Evolutionary conservation across 108 stramenopile species (phyloP).

Genomic region (Skeletonema potamos): DNA sequence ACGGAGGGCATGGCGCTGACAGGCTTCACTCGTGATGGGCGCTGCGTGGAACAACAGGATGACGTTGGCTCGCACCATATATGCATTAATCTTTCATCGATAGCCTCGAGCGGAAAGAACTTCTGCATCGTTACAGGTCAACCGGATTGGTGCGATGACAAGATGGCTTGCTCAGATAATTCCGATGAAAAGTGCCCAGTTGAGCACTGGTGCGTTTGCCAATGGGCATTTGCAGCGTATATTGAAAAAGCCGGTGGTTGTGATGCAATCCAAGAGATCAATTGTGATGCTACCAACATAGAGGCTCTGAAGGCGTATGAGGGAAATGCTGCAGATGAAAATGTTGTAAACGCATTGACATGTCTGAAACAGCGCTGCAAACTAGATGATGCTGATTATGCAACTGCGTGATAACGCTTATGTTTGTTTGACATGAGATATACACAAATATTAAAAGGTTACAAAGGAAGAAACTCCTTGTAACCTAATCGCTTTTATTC

Average conservation of each 20-base stretch:
- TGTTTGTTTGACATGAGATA: no score
- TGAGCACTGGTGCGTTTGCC: constrained; percentile 64
- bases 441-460: background rate
- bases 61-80: constrained; percentile 63
- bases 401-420: background rate
- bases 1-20: constrained; percentile 51
- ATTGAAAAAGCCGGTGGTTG: constrained; percentile 66
- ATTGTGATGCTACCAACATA: constrained; percentile 59
- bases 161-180: constrained; percentile 55
- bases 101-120: constrained; percentile 30
- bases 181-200: constrained; percentile 22
- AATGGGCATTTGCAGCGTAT: constrained; percentile 72
- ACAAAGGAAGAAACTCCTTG: background rate
- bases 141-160: constrained; percentile 50
- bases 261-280: constrained; percentile 58
- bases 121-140: constrained; percentile 68
- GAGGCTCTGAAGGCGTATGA: constrained; percentile 55
- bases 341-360: constrained; percentile 9
- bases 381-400: background rate
- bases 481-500: background rate
- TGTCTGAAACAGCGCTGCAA: constrained; percentile 28
- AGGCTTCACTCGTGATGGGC: constrained; percentile 53
- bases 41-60: constrained; percentile 48
- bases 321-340: background rate
- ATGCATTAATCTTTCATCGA: constrained; percentile 49